phyloP scores from a whole-genome alignment of 768 basidiomycete species.

The Hysterangium stoloniferum region DNA sequence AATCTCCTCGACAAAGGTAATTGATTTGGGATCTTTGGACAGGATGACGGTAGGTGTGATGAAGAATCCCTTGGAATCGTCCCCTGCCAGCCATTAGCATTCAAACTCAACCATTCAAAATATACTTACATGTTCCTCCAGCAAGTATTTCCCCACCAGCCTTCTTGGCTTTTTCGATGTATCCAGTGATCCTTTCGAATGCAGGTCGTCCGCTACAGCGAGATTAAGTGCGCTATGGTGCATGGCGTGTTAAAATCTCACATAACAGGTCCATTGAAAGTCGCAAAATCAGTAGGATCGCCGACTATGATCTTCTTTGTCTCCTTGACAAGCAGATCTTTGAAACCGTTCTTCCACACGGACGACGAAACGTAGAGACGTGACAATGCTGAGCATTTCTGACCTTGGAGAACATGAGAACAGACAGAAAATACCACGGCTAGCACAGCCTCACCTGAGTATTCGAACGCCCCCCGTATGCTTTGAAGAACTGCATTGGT shows the following conservation, averaged over 20 bases:
- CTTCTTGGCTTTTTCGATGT: constrained; percentile 80
- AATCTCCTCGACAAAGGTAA: constrained; percentile 92
- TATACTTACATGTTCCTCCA: constrained; percentile 64
- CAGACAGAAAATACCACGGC: neutral
- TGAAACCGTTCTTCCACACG: constrained; percentile 82
- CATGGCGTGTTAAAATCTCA: constrained; percentile 25
- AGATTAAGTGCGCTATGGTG: neutral
- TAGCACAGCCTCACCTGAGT: constrained; percentile 55
- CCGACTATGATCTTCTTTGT: constrained; percentile 84
- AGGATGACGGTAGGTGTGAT: constrained; percentile 91
- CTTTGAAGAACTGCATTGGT: constrained; percentile 85
- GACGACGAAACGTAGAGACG: constrained; percentile 85
- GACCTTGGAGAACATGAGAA: constrained; percentile 39
- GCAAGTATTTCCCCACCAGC: constrained; percentile 84
- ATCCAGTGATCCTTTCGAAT: constrained; percentile 77
- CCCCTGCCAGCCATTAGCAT: constrained; percentile 35
- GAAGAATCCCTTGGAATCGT: constrained; percentile 90
- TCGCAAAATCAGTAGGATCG: constrained; percentile 58
- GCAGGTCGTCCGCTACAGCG: constrained; percentile 65
- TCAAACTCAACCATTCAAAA: neutral
- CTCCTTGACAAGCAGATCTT: constrained; percentile 65
- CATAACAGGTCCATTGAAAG: constrained; percentile 98
- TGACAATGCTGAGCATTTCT: constrained; percentile 95
- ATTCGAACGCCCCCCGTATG: constrained; percentile 89
- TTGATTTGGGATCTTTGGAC: constrained; percentile 79